Base-by-base conservation (phyloP, 2,329 filamentous ascomycete species). In the Gnomoniopsis smithogilvyi region DNA sequence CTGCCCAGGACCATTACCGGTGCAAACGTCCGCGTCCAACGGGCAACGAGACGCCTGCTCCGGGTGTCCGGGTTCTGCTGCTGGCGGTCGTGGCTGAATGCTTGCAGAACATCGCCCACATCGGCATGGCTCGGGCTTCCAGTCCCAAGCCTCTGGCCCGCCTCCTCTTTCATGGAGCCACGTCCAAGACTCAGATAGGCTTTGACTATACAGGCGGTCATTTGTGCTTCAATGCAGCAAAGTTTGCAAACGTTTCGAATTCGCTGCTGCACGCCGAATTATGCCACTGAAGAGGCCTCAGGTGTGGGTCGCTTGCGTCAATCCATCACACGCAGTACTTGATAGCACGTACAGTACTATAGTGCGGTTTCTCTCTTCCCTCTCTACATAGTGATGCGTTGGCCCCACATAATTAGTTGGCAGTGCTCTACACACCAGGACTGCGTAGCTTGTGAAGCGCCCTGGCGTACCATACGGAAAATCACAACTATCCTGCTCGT, bases 121-220 rank as follows among this genome's bases (percentile, higher is more conserved):
- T 51, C 51, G 55, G 21, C 51, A 47, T 24, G 34, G 46, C 14
- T 54, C 54, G 34, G 49, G 46, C 49, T 50, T 49, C 51, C 54
- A 33, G n/a, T n/a, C 33, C 43, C 49, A 41, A 24, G 54, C 58
- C 54, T 54, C 54, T 58, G 54, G 59, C 58, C 58, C 54, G 59
- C 46, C 43, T 46, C 43, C 1, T 22, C n/a, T 19, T 50, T 58
- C 59, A 61, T 54, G 15, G 8, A 26, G 51, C 26, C 51, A 43
- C 51, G 34, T 11, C 22, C 34, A 15, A 17, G 19, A 30, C 26
- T 30, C 26, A 30, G n/a, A 30, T 36, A 49, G n/a, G 12, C 30
- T 21, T 50, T 22, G 34, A 51, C 49, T 43, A 21, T 54, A 45
- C 51, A 48, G n/a, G 36, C 38, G 6, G 53, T 50, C 46, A 19